Base-by-base conservation (phyloP, 169 alveolate species). In the Theileria parva region DNA sequence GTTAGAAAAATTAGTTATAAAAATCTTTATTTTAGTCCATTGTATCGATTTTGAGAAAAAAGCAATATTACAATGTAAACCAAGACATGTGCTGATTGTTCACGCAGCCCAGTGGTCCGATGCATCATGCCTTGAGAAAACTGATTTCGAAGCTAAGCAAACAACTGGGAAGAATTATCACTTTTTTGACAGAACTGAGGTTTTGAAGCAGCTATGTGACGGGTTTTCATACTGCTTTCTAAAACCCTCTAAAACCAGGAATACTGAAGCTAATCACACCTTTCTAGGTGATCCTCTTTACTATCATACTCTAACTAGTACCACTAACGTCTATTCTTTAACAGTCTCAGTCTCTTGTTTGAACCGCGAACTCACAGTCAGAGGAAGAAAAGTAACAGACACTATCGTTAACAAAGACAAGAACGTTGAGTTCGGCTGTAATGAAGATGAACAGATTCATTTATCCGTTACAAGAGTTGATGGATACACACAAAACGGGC, bases 181-280 rank as follows among this genome's bases (percentile, higher is more conserved):
- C 34, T 57, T 57, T 23, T 75, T 81, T 30, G 70, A 61, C 27
- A 81, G 88, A 73, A 75, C 85, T 27, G 39, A 75, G 34, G 79
- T 68, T 27, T 39, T 81, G 30, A 25, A 15, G 39, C 59, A 37
- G 65, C 53, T 70, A 5, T 81, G 88, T 66, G 51, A 73, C 12
- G 88, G 88, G 17, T 73, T 81, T 2, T 71, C 74, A 78, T 64
- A 66, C 70, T 81, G 88, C 50, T 51, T 81, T 34, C 79, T 81
- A 27, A 59, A 67, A 57, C 88, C 88, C 11, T 19, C 64, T 7
- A 79, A 80, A 11, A 74, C 61, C 59, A 25, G 63, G 37, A 79
- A 73, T 37, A 19, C 7, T n/a, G 60, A 75, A 57, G 61, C 53
- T 6, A 23, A 12, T 32, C 30, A 59, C 80, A 23, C 37, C 66